phyloP scores from a whole-genome alignment of 441 rosid species.

The Macaranga tanarius region DNA sequence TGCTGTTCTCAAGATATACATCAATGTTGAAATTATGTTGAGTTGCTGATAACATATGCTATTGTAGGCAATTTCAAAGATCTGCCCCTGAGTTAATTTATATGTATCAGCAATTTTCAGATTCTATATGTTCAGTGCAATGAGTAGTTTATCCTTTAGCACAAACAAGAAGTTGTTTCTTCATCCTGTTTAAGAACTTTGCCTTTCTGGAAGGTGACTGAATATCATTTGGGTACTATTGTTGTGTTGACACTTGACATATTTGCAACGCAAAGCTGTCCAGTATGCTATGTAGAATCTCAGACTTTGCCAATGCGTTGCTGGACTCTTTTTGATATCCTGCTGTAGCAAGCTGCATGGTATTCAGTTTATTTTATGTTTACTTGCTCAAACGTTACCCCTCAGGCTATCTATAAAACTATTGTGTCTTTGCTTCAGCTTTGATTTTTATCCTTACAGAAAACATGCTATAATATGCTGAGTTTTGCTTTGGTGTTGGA shows the following conservation, averaged over 20 bases:
- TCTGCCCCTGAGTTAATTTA: neutral
- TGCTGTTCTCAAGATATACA: neutral
- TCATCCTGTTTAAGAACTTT: neutral
- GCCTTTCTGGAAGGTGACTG: neutral
- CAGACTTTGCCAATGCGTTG: slow-evolving; percentile 6
- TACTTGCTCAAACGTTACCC: neutral
- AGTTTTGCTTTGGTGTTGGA: neutral
- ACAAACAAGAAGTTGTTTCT: neutral
- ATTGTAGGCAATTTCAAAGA: slow-evolving; percentile 1
- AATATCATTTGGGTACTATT: neutral
- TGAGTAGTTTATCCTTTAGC: neutral
- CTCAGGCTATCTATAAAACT: neutral
- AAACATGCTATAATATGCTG: neutral
- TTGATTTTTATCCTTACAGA: neutral
- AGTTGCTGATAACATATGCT: neutral
- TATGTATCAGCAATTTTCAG: too few relatives aligned
- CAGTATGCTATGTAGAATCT: neutral
- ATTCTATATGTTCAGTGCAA: too few relatives aligned
- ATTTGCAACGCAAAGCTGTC: neutral
- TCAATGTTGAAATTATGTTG: neutral
- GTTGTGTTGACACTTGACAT: neutral
- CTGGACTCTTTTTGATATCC: neutral
- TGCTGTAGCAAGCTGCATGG: neutral
- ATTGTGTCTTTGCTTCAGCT: neutral
- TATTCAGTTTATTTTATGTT: neutral